Conservation (phyloP, 176 grass and related monocot genomes). For the Stipa capillata region DNA sequence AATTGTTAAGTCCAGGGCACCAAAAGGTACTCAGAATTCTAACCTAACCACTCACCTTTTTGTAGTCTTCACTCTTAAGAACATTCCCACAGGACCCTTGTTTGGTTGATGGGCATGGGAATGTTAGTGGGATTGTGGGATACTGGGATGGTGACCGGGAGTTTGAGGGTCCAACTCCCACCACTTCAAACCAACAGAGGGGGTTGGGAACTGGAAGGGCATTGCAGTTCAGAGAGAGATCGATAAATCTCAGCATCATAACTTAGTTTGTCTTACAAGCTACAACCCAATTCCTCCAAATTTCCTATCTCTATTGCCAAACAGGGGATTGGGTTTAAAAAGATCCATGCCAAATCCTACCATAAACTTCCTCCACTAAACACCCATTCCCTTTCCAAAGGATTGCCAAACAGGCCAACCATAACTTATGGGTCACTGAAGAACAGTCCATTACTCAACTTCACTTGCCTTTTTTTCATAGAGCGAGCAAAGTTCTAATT, state of each 20-base stretch:
- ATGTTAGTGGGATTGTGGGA: background rate
- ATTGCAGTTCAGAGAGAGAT: background rate
- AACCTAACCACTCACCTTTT: conserved; percentile 21
- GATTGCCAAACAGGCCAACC: conserved; percentile 38
- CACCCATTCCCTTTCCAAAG: background rate
- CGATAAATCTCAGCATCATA: background rate
- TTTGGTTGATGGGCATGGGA: background rate
- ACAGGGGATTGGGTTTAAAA: background rate
- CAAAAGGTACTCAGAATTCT: background rate
- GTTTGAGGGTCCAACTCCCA: background rate
- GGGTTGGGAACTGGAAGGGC: background rate
- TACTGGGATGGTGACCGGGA: background rate
- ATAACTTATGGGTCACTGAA: background rate
- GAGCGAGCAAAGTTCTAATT: background rate
- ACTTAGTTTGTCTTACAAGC: background rate
- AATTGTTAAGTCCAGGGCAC: background rate
- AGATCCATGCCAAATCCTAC: conserved; percentile 7
- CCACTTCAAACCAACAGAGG: background rate
- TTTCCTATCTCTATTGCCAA: background rate
- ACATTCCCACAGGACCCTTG: background rate
- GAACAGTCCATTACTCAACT: background rate
- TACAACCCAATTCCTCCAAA: background rate
- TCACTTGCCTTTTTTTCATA: background rate
- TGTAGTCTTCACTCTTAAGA: conserved; percentile 29
- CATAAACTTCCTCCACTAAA: background rate